Conservation (phyloP, 1,284 basidiomycete genomes). For the Moniliella sp. region DNA sequence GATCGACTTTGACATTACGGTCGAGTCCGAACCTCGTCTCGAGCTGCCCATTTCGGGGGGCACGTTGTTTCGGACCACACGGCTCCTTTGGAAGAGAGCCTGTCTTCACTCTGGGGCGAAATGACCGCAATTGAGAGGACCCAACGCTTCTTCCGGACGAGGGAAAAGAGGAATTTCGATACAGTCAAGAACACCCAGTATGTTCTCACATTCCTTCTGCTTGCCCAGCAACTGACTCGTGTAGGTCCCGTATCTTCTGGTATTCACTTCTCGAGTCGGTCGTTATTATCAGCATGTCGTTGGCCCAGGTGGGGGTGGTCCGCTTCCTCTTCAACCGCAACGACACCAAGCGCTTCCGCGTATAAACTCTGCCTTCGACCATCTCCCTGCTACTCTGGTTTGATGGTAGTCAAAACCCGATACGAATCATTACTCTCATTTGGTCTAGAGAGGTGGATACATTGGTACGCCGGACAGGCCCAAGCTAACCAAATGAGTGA, state of each 20-base stretch:
- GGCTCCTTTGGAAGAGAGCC: constrained; percentile 25
- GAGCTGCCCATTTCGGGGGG: constrained; percentile 19
- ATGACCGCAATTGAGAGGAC: constrained; percentile 17
- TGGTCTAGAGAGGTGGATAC: too few relatives aligned
- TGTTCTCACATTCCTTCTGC: constrained; percentile 2
- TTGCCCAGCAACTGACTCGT: too few relatives aligned
- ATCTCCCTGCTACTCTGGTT: too few relatives aligned
- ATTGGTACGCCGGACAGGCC: too few relatives aligned
- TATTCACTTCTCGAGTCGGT: constrained; percentile 21
- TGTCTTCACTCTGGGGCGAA: constrained; percentile 12
- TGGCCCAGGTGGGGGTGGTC: constrained; percentile 25
- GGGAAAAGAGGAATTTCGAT: constrained; percentile 27
- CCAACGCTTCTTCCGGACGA: constrained; percentile 26
- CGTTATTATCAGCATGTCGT: constrained; percentile 20
- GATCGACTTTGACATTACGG: constrained; percentile 33
- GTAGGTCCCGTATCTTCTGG: constrained; percentile 21
- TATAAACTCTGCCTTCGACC: too few relatives aligned
- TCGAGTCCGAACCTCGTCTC: constrained; percentile 26
- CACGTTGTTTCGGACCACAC: constrained; percentile 21
- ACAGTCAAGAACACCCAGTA: constrained; percentile 22
- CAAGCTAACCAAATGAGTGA: too few relatives aligned
- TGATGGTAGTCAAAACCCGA: too few relatives aligned
- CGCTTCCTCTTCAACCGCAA: constrained; percentile 22
- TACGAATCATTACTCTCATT: too few relatives aligned
- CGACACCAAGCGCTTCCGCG: constrained; percentile 21